Conservation (phyloP, 768 basidiomycete genomes). For the Thelephora aurantiotincta region DNA sequence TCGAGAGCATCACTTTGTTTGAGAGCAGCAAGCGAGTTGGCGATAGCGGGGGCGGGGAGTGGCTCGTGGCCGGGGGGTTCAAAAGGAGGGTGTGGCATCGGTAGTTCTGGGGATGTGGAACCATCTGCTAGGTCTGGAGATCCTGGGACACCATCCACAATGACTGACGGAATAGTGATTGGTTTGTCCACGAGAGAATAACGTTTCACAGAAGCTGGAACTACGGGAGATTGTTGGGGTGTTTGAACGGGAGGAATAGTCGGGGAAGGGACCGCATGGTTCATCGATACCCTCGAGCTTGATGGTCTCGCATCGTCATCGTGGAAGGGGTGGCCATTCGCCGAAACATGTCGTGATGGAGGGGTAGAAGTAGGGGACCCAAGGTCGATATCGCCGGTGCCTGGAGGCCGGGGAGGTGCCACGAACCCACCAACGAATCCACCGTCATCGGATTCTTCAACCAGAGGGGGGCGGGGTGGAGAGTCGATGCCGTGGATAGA, state of each 20-base stretch:
- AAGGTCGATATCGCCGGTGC: background rate
- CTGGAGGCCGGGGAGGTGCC: constrained; percentile 4
- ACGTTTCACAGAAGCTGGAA: constrained; percentile 60
- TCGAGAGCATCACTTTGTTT: constrained; percentile 79
- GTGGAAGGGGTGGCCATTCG: background rate
- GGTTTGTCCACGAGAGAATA: constrained; percentile 74
- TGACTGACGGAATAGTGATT: constrained; percentile 30
- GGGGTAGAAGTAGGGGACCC: constrained; percentile 6
- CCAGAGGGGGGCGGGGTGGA: constrained; percentile 5
- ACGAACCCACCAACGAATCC: constrained; percentile 40
- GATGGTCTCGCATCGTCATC: background rate
- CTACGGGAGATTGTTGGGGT: constrained; percentile 17
- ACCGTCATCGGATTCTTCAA: constrained; percentile 20
- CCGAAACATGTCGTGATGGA: constrained; percentile 9
- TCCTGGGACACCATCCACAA: constrained; percentile 35
- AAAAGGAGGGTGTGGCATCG: background rate
- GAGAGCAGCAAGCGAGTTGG: constrained; percentile 75
- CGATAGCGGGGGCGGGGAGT: constrained; percentile 49
- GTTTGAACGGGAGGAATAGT: constrained; percentile 18
- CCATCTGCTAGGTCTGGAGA: constrained; percentile 1
- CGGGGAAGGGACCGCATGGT: background rate
- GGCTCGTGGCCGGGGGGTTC: constrained; percentile 21
- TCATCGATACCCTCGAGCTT: background rate
- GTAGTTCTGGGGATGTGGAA: background rate
- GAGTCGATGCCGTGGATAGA: constrained; percentile 1